Evolutionary conservation across 2,329 filamentous ascomycete species (phyloP).

Genomic region (Emmonsiellopsis sp.): DNA sequence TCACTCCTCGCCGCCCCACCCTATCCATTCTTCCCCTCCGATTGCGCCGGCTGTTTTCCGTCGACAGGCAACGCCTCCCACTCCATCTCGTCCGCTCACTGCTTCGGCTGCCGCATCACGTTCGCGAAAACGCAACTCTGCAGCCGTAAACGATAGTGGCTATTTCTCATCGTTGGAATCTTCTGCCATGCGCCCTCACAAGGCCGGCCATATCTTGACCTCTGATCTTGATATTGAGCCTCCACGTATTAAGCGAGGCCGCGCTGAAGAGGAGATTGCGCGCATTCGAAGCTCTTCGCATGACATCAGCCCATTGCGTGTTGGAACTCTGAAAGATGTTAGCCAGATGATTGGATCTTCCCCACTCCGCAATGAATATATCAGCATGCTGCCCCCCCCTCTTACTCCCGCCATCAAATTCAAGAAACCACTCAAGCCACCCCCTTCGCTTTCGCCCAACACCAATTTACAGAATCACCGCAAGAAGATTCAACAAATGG

Average conservation of each 20-base stretch:
- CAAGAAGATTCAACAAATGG: conserved; percentile 68
- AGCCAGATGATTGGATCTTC: conserved; percentile 50
- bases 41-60: conserved; percentile 49
- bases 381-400: conserved; percentile 58
- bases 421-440: conserved; percentile 55
- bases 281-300: conserved; percentile 86
- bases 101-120: conserved; percentile 55
- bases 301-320: conserved; percentile 63
- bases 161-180: conserved; percentile 96
- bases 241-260: conserved; percentile 74
- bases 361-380: conserved; percentile 51
- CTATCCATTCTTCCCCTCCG: conserved; percentile 85
- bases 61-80: conserved; percentile 62
- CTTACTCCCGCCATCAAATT: conserved; percentile 79
- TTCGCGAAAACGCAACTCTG: conserved; percentile 66
- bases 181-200: conserved; percentile 66
- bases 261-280: conserved; percentile 91
- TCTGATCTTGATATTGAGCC: conserved; percentile 66
- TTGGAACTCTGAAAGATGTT: conserved; percentile 32
- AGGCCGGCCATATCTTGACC: conserved; percentile 55
- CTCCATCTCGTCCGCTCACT: conserved; percentile 53
- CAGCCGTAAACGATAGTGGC: conserved; percentile 81
- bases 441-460: conserved; percentile 78
- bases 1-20: conserved; percentile 40
- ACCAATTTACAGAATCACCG: conserved; percentile 86